Evolutionary conservation across 768 basidiomycete species (phyloP).

Genomic region (Tylopilus vinaceipallidus): DNA sequence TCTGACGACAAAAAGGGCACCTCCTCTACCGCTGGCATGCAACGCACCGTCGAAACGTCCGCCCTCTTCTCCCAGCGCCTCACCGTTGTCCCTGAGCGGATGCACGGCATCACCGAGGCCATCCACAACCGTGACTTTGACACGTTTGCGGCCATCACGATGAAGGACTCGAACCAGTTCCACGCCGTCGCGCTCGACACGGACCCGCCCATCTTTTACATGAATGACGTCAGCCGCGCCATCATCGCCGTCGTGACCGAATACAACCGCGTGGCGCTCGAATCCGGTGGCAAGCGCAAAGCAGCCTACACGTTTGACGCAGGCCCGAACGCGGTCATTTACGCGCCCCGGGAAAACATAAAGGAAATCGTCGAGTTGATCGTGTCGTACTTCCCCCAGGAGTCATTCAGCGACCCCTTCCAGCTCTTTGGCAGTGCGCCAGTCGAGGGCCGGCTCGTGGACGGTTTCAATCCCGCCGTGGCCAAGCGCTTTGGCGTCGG

Average conservation of each 20-base stretch:
- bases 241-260: conserved; percentile 91
- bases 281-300: conserved; percentile 54
- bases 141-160: conserved; percentile 86
- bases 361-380: conserved; percentile 76
- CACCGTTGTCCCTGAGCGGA: conserved; percentile 84
- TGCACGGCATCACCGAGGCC: conserved; percentile 78
- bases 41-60: conserved; percentile 93
- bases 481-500: conserved; percentile 71
- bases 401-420: conserved; percentile 75
- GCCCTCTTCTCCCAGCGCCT: conserved; percentile 87
- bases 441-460: conserved; percentile 50
- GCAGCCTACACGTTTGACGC: conserved; percentile 99
- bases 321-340: conserved; percentile 98
- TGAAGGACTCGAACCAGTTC: conserved; percentile 98
- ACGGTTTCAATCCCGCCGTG: conserved; percentile 78
- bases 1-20: conserved; percentile 96
- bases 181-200: conserved; percentile 98
- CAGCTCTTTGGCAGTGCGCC: conserved; percentile 48
- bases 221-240: conserved; percentile 96
- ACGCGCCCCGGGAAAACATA: conserved; percentile 75
- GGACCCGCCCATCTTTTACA: conserved; percentile 96
- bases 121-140: conserved; percentile 83
- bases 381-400: conserved; percentile 83
- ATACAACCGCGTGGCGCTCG: conserved; percentile 79
- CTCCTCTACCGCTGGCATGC: conserved; percentile 94